phyloP scores from a whole-genome alignment of 1,139 yeast species.

The Diutina mesorugosa region DNA sequence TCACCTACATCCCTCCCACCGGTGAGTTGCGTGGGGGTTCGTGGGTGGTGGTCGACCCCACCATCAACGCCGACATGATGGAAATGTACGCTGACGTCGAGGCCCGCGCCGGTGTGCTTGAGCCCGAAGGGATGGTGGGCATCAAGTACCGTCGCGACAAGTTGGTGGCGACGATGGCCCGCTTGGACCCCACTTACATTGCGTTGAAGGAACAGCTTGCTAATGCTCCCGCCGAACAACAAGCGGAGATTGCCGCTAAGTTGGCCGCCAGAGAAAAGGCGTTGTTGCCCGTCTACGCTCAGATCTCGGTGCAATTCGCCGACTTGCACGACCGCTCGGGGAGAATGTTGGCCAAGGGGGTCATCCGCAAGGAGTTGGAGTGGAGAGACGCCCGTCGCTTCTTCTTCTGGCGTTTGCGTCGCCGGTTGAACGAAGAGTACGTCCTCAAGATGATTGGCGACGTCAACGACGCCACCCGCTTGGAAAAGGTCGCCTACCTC shows the following conservation, averaged over 20 bases:
- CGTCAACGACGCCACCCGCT: slow-evolving; percentile 48
- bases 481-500: slow-evolving; percentile 77
- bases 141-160: slow-evolving; percentile 93
- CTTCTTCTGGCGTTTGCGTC: slow-evolving; percentile 98
- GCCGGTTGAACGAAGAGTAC: slow-evolving; percentile 90
- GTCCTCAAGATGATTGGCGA: slow-evolving; percentile 63
- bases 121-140: slow-evolving; percentile 99
- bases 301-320: slow-evolving; percentile 90
- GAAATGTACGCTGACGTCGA: slow-evolving; percentile 98
- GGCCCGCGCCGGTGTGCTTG: slow-evolving; percentile 96
- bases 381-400: slow-evolving; percentile 86
- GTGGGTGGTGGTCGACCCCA: slow-evolving; percentile 99
- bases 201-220: slow-evolving; percentile 49
- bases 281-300: slow-evolving; percentile 80
- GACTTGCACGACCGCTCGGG: slow-evolving; percentile 96
- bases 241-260: slow-evolving; percentile 49
- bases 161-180: slow-evolving; percentile 75
- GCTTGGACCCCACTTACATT: slow-evolving; percentile 70
- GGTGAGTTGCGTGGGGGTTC: slow-evolving; percentile 99
- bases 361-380: slow-evolving; percentile 69
- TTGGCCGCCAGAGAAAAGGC: slow-evolving; percentile 68
- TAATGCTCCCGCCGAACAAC: slow-evolving; percentile 49
- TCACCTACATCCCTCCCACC: slow-evolving; percentile 92
- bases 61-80: slow-evolving; percentile 94
- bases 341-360: slow-evolving; percentile 93